Base-by-base conservation (phyloP, 345 rosid genomes). In the Rhizophora apiculata region DNA sequence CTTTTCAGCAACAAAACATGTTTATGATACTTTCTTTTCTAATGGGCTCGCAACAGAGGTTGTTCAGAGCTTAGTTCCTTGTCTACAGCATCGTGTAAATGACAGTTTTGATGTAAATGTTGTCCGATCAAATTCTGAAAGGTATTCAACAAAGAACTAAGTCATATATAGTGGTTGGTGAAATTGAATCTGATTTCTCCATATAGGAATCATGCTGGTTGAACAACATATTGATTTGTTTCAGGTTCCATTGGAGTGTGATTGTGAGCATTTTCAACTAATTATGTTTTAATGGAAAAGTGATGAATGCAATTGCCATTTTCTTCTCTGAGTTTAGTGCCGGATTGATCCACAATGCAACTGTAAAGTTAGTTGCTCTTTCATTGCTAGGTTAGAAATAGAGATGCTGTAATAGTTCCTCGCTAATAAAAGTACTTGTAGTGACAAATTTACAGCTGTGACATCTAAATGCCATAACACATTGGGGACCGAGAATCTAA, bases 11-110 rank as follows among this genome's bases (percentile, higher is more conserved):
- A 82, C 71, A 78, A 86, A 86, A 74, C 87, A 82, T 70, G 80
- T 87, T 26, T 95, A 92, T 67, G 99, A 92, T 79, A 74, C 72
- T 74, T 95, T 92, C 87, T 95, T 95, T 79, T 81, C 82, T 46
- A 73, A 80, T 49, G 99, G 97, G 27, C 81, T 81, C 74, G 74
- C 84, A 34, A 72, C 81, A 0, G 93, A 92, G 82, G 96, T 88
- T 76, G 87, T 87, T 81, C 97, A 88, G 80, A 76, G 83, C 72
- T 84, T 92, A 80, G 79, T 95, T 76, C 92, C 97, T 66, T 81
- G 67, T 72, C 80, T 92, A 66, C 86, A 75, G 69, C 80, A 67
- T 53, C 77, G 68, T 49, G 73, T 69, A 61, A 71, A 63, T 60
- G 70, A 72, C 64, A 72, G 65, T 68, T 60, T 75, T 58, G 84